Evolutionary conservation across 805 yeast species (phyloP), one percentile per base, ranked within the genome.

Genomic region (Metschnikowia borealis): DNA sequence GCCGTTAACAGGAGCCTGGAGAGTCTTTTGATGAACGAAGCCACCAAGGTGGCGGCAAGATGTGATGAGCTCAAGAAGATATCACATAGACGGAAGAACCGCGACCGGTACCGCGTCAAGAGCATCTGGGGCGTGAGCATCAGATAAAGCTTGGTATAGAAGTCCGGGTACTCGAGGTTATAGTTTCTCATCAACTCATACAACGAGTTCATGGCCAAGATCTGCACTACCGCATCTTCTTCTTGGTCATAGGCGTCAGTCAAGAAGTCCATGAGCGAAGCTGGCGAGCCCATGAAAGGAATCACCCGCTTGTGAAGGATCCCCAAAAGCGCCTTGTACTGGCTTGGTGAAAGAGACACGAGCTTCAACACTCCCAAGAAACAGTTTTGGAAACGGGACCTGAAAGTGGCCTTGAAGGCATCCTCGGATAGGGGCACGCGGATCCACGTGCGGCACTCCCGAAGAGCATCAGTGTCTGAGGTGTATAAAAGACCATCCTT

Each of bases 81-180:
- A 60, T 91, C 98, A 46, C 92, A 75, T 59, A 94, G 70, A 60
- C 99, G 81, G 70, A 92, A 81, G 62, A 94, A 92, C 60, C 98
- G 79, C 1, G 96, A 84, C 62, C 95, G 80, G 66, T 89, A 87
- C 49, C 83, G 80, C 44, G 88, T 83, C 64, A 85, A 91, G 61
- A 94, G 71, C 50, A 94, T 66, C 34, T 82, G 79, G 15, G 89
- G 86, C 15, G 89, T 89, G 43, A 94, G 75, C 38, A 94, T 75
- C 8, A 85, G 83, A 66, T 94, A 92, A 38, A 92, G 78, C 68
- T 92, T 91, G 44, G 75, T 68, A 70, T 83, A 92, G 63, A 92
- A 94, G 54, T 89, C 85, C 15, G 98, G 97, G 65, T 92, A 92
- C 62, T 92, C 98, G 59, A 92, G 75, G 63, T 91, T 91, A 66